Base-by-base conservation (phyloP, 1,139 yeast genomes). In the Blastobotrys elegans region DNA sequence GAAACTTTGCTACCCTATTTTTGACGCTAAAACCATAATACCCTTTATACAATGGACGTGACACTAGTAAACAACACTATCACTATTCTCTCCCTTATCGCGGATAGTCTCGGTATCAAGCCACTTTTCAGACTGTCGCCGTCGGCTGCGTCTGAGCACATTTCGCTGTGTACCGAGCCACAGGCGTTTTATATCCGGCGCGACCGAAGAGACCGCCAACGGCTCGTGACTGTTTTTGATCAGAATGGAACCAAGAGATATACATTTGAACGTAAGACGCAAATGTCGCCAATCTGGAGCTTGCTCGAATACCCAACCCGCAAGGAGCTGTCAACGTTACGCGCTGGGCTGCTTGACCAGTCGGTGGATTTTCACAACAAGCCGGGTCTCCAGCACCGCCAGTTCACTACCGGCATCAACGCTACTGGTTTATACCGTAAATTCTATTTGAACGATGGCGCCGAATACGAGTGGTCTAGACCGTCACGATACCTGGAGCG, bases 381-480 rank as follows among this genome's bases (percentile, higher is more conserved):
- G 55, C 57, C 65, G 2, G 75, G 71, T 2, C 49, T 77, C 39
- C 72, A 70, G 47, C 79, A 75, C 57, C 69, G 83, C 43, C 70
- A 63, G 39, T 26, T 53, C 38, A 20, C 36, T 16, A 27, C 45
- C 13, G 34, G 30, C 4, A 4, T 17, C 20, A 32, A 27, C 11
- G 16, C 37, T 2, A 54, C 62, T 31, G 79, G 79, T 17, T 56
- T 48, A n/a, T 34, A 51, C 16, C 57, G 69, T 10, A 52, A 51
- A 20, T 80, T 79, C 59, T 72, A 72, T 53, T 64, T 76, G 26
- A 65, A 62, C 43, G 81, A 77, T 55, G 84, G 84, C 1, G 68
- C 71, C 42, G 71, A 74, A 48, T 79, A 76, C 58, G 73, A 70
- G 22, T 80, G 85, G 85, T 67, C 75, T 2, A 66, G 76, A 30